Conservation (phyloP, 1,284 basidiomycete species). For the Flammula alnicola region DNA sequence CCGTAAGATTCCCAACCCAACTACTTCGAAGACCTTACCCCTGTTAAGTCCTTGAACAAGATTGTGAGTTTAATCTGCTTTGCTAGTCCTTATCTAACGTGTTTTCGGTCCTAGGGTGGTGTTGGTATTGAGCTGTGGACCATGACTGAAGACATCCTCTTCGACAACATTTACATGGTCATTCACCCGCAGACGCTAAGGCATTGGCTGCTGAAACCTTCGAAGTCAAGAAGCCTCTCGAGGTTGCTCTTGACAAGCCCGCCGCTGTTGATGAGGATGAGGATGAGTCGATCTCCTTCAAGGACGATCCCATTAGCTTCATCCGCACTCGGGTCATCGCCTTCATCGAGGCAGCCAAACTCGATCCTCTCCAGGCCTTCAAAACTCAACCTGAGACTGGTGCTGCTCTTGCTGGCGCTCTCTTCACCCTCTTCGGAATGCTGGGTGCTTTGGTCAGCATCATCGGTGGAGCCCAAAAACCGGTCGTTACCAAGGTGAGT, state of each 20-base stretch:
- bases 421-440: conserved; percentile 85
- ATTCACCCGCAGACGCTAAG: conserved; percentile 85
- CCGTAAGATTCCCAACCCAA: conserved; percentile 88
- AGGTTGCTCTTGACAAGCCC: conserved; percentile 57
- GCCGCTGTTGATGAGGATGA: conserved; percentile 59
- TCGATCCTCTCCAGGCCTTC: conserved; percentile 77
- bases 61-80: conserved; percentile 48
- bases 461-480: conserved; percentile 72
- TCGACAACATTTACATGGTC: conserved; percentile 92
- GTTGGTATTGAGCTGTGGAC: conserved; percentile 98
- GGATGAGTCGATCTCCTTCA: conserved; percentile 58
- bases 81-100: conserved; percentile 15
- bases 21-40: conserved; percentile 89
- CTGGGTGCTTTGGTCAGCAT: conserved; percentile 80
- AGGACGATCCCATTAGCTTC: conserved; percentile 78
- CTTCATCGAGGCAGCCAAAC: conserved; percentile 76
- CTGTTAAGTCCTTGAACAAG: conserved; percentile 83
- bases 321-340: conserved; percentile 75
- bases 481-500: conserved; percentile 66
- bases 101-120: conserved; percentile 62
- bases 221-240: conserved; percentile 79
- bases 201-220: conserved; percentile 84
- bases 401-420: conserved; percentile 69
- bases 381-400: conserved; percentile 86
- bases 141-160: conserved; percentile 97